Base-by-base conservation (phyloP, 1,284 basidiomycete species). In the Moesziomyces sp. region DNA sequence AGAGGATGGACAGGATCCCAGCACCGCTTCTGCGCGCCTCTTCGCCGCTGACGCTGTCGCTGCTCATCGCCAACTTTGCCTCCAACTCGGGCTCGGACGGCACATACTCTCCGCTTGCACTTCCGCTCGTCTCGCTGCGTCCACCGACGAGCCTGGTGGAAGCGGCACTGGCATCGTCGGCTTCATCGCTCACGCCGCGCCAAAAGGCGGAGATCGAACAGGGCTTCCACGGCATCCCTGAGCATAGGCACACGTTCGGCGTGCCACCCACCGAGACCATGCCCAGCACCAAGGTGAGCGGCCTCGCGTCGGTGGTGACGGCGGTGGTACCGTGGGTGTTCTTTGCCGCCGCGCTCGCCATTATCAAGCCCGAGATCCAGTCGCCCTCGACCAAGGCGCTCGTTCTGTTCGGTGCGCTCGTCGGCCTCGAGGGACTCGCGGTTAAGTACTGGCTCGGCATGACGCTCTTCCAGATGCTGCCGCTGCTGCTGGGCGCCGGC, bases 391-490 rank as follows among this genome's bases (percentile, higher is more conserved):
- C 60, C 1, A 63, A 63, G n/a, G 58, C 52, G 10, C n/a, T 57
- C 26, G 52, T 69, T 8, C 58, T 80, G 23, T 59, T 80, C 8
- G 57, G 40, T 18, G 45, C 56, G 18, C 50, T 80, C 16, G 52
- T 62, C 2, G 58, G 54, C 0, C 54, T 80, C 35, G 78, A 80
- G 40, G 59, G 48, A 6, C 48, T 80, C 35, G 78, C 78, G 1
- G 52, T 79, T 9, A 58, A 52, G 47, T 80, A 76, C 52, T 80
- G 78, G 78, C 56, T 75, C 46, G 67, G 72, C 5, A 52, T 80
- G 59, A 79, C 78, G 19, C 56, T 80, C 24, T 78, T 80, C 67
- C 53, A 67, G 53, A 74, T 80, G 74, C 44, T 80, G 21, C 78
- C 78, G 26, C 50, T 65, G 46, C 57, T 80, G 49, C 21, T 76